These are phyloP conservation scores for Emergomyces pasteurianus DNA, from an alignment of 2,329 filamentous ascomycete genomes.

Conservation along the genomic window DNA sequence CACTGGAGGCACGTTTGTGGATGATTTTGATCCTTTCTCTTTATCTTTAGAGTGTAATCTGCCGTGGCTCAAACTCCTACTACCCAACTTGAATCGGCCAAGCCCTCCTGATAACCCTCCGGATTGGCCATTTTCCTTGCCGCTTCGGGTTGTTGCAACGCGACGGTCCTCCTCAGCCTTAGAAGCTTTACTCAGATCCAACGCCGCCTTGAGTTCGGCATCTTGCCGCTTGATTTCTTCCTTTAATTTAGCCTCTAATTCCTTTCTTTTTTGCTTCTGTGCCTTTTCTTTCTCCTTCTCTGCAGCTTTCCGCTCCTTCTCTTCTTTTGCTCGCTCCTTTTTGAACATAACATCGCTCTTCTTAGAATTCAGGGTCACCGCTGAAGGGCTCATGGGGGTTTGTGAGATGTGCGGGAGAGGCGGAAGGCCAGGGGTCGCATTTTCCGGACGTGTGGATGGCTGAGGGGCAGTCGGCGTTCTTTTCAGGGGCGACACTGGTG, in stretches of 20 bases:
- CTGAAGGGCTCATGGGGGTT: slow-evolving; percentile 19
- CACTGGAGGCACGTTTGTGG: slow-evolving; percentile 5
- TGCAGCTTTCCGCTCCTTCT: slow-evolving; percentile 44
- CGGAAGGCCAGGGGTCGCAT: slow-evolving; percentile 12
- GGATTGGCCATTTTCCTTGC: slow-evolving; percentile 32
- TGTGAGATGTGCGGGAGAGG: slow-evolving; percentile 11
- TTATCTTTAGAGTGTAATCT: slow-evolving; percentile 43
- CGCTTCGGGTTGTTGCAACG: slow-evolving; percentile 19
- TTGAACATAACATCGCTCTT: slow-evolving; percentile 55
- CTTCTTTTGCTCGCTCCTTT: slow-evolving; percentile 50
- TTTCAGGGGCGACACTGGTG: slow-evolving; percentile 20
- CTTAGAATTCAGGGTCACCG: slow-evolving; percentile 15
- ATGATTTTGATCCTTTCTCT: slow-evolving; percentile 19
- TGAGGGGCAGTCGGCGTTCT: slow-evolving; percentile 33
- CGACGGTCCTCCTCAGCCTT: slow-evolving; percentile 43
- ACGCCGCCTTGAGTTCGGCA: slow-evolving; percentile 50
- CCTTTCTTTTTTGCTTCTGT: slow-evolving; percentile 44
- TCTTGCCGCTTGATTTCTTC: slow-evolving; percentile 47
- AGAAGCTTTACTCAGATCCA: slow-evolving; percentile 55
- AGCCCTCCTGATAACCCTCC: slow-evolving; percentile 37
- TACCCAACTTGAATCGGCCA: slow-evolving; percentile 56
- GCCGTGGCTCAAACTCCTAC: slow-evolving; percentile 61
- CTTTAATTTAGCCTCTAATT: slow-evolving; percentile 44
- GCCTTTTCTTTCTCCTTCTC: slow-evolving; percentile 33
- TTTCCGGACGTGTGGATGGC: slow-evolving; percentile 33